Evolutionary conservation across 2,329 filamentous ascomycete genomes (phyloP), one percentile per base, ranked within the genome.

Genomic region (Neophaeococcomyces mojaviensis): DNA sequence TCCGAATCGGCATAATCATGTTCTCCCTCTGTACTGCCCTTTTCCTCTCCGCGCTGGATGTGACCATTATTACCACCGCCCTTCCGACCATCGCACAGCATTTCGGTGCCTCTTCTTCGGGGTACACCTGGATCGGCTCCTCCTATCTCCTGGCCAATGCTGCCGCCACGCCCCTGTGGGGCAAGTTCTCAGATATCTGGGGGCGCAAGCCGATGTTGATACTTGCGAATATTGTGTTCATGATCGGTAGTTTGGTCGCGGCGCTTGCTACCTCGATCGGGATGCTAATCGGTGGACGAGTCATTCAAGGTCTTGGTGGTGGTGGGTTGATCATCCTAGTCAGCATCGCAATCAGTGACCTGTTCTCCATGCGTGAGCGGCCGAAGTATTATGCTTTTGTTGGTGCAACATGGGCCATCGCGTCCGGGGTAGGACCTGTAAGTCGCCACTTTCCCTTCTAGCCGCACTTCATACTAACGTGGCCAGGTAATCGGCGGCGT

Each of bases 101-200:
- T 41, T 70, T 70, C 40, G 50, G 67, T 46, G 64, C 70, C 44
- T 64, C 63, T 7, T 60, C 67, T 51, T 62, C 66, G 49, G 65
- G 68, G 32, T 71, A 70, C 53, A 68, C 70, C 46, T 74, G 68
- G 69, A 69, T 73, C 50, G 68, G 68, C 15, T 69, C 67, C 13
- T 65, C 68, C 8, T 71, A 68, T 53, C 59, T 72, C 13, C 58
- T 72, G 42, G 67, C 64, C 43, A 68, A 70, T 53, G 65, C 70
- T 18, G 61, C 68, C 12, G 66, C 73, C 16, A 74, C 75, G 2
- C 76, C 76, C 2, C 68, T 76, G 26, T 81, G 78, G 76, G 77
- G 78, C 18, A 82, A 82, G 56, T 64, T 82, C 18, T 78, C 76
- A 36, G 81, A 84, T 53, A 83, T 84, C 48, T 84, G 77, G 65